Evolutionary conservation across 2,329 filamentous ascomycete species (phyloP), one percentile per base, ranked within the genome.

Genomic region (Xylariaceae sp.): DNA sequence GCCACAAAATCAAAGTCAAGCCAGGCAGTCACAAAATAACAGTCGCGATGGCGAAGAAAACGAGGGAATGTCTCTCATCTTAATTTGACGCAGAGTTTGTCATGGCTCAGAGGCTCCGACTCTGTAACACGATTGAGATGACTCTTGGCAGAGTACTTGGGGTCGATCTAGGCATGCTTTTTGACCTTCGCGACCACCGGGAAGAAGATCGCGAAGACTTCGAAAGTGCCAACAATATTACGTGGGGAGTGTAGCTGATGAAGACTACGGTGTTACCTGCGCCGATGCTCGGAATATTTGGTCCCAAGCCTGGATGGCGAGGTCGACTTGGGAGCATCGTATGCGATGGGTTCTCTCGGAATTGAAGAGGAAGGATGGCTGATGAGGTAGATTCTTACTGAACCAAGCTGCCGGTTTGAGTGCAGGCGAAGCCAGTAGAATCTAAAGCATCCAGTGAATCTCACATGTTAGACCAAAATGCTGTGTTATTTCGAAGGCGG

Each of bases 81-180:
- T 81, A n/a, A 81, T 83, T 89, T 87, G 89, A 93, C 89, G 88
- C 89, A 91, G 87, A 82, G 80, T 83, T 82, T 80, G 71, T 90
- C 88, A 89, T 85, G 68, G 87, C 86, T 38, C 75, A 74, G 71
- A 72, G 83, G 85, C 88, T 80, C 71, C 81, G 75, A 88, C 78
- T 82, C 84, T 91, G 89, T 89, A 93, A 92, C 89, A 93, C 89
- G 87, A 90, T 83, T 85, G 88, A 90, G 88, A 89, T 84, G 79
- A 87, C 85, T 83, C 86, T 90, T 90, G 87, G 87, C 86, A 89
- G 87, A 83, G 85, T 87, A 80, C 79, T 84, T 85, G 74, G 79
- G 80, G 75, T 87, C 80, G 69, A 68, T 93, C 77, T 93, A 83
- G 89, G 89, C 88, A 82, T 58, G 74, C 88, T 83, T 84, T 84